Base-by-base conservation (phyloP, 2,329 filamentous ascomycete species). In the Pseudopyrenochaeta lycopersici region DNA sequence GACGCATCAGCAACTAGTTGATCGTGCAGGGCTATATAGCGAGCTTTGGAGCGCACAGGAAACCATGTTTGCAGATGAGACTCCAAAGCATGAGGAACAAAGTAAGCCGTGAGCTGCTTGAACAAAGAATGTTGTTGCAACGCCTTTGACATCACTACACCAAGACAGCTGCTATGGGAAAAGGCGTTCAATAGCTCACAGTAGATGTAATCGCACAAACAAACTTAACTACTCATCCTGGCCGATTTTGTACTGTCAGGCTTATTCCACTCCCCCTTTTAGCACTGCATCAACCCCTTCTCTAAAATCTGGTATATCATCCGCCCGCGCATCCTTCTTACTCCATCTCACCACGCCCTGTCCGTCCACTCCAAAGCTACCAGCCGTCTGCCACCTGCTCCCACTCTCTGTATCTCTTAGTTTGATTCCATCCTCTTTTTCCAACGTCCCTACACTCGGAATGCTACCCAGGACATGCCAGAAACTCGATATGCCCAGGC, bases 1-100 rank as follows among this genome's bases (percentile, higher is more conserved):
- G 12, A 96, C 90, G 14, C 95, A 99, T 75, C 84, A 89, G 54
- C 85, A 95, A 73, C 78, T 99, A 53, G 86, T 98, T 57, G 90
- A 95, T 63, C 81, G 80, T 14, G 89, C 85, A 10, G 91, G 92
- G 0, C 81, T 97, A 18, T 98, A 98, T 75, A 87, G 90, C 6
- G 90, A 96, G 76, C 80, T 98, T 40, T 98, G 94, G 94, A 93
- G 88, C 78, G 88, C 72, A 15, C 73, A 76, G 54, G 73, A 76
- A 56, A 76, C 73, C 3, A 56, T 74, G 49, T 75, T 76, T 42
- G 55, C 54, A 1, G 67, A 67, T 6, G 23, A 27, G 23, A 4
- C 23, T 5, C 23, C 23, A 9, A 27, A 27, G 23, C 23, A 27
- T 5, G 23, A 27, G 23, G 23, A 27, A 27, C 9, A 4, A 9